phyloP scores from a whole-genome alignment of 139 green algal genomes.

The Gonium pectorale region DNA sequence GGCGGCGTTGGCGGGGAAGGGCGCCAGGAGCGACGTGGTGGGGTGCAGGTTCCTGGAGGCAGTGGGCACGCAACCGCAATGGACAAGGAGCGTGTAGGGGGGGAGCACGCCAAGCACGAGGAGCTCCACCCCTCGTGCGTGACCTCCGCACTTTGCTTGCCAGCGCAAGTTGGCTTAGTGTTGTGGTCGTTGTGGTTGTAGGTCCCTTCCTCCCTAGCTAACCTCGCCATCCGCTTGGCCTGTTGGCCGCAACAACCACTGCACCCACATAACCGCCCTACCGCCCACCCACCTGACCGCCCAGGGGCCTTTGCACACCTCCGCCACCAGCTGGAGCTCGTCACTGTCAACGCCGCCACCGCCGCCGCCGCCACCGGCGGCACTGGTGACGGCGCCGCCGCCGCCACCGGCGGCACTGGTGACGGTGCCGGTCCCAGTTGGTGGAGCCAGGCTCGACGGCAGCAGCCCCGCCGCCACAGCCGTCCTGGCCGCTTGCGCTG shows the following conservation, averaged over 20 bases:
- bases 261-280: background rate
- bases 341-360: background rate
- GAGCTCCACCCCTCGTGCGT: no score
- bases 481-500: background rate
- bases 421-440: no score
- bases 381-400: background rate
- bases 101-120: no score
- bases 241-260: background rate
- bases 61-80: no score
- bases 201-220: background rate
- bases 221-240: background rate
- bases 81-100: no score
- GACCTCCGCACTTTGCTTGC: no score
- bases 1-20: slow-evolving; percentile 10
- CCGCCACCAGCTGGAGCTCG: background rate
- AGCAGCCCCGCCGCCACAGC: background rate
- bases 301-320: background rate
- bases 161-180: background rate
- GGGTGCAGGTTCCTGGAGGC: slow-evolving; percentile 31
- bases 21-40: slow-evolving; percentile 27
- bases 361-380: background rate
- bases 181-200: background rate
- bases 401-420: background rate
- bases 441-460: no score
- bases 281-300: background rate